Conservation (phyloP, 805 yeast species). For the Ogataea naganishii region DNA sequence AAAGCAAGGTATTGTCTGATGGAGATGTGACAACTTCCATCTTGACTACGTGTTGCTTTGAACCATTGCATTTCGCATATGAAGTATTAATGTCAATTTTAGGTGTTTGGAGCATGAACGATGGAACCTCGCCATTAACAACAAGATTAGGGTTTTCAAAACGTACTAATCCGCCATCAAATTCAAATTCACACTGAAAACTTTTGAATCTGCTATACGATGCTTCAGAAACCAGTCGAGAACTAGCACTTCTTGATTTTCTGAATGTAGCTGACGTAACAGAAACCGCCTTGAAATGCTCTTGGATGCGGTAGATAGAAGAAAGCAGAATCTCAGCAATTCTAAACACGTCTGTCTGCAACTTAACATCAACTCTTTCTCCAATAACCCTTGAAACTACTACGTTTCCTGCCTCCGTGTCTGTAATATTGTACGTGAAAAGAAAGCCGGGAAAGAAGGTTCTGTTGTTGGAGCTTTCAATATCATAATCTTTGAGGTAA, state of each 20-base stretch:
- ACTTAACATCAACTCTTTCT: conserved; percentile 59
- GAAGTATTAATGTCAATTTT: conserved; percentile 51
- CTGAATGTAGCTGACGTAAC: conserved; percentile 11
- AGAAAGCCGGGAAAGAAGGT: conserved; percentile 67
- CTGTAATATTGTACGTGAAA: conserved; percentile 32
- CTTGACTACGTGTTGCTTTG: conserved; percentile 35
- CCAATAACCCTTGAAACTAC: conserved; percentile 51
- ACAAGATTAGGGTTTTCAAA: conserved; percentile 37
- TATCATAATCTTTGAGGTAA: conserved; percentile 32
- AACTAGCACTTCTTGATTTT: neutral
- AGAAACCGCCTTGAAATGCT: conserved; percentile 8
- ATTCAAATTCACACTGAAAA: conserved; percentile 43
- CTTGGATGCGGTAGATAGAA: conserved; percentile 31
- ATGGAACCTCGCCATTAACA: conserved; percentile 30
- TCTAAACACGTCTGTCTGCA: conserved; percentile 46
- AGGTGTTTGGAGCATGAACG: conserved; percentile 66
- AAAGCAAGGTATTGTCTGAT: conserved; percentile 61
- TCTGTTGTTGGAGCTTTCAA: conserved; percentile 39
- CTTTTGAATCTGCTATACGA: conserved; percentile 15
- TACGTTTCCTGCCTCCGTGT: conserved; percentile 19
- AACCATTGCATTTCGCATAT: conserved; percentile 32
- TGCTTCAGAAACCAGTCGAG: neutral
- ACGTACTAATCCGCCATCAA: conserved; percentile 62
- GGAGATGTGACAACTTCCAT: conserved; percentile 54
- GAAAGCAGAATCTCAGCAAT: conserved; percentile 44